phyloP scores from a whole-genome alignment of 2,329 filamentous ascomycete species.

The Aspergillus nomiae region DNA sequence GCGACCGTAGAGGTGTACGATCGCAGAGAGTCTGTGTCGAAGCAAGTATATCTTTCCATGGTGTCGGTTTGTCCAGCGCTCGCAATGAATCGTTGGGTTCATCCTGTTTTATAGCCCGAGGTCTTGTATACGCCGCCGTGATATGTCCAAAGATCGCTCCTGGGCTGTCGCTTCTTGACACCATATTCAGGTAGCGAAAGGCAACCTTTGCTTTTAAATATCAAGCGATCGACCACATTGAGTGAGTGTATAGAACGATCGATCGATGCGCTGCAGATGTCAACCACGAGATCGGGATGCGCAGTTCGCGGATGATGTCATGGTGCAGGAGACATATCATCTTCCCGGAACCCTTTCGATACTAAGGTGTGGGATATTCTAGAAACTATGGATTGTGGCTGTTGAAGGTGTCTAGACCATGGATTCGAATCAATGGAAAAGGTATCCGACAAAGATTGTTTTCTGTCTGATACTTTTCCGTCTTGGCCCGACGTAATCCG shows the following conservation, averaged over 20 bases:
- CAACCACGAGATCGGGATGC: constrained; percentile 13
- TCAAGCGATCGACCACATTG: constrained; percentile 7
- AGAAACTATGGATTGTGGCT: background rate
- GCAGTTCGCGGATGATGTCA: constrained; percentile 10
- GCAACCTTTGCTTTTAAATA: background rate
- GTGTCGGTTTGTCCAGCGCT: background rate
- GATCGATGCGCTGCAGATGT: constrained; percentile 11
- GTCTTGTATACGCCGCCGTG: background rate
- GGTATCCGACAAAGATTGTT: background rate
- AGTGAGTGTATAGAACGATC: constrained; percentile 5
- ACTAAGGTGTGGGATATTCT: background rate
- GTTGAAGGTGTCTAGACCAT: background rate
- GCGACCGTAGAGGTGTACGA: constrained; percentile 14
- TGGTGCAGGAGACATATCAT: constrained; percentile 6
- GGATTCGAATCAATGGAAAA: background rate
- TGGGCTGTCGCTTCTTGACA: background rate
- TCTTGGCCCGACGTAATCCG: no score
- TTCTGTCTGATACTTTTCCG: background rate
- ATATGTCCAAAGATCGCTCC: constrained; percentile 10
- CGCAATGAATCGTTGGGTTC: background rate
- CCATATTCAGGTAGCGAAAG: constrained; percentile 4
- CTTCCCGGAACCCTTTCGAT: background rate
- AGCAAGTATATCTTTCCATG: constrained; percentile 9
- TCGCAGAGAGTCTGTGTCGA: constrained; percentile 12
- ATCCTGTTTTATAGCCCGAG: background rate